Base-by-base conservation (phyloP, 1,139 yeast genomes). In the Fermentozyma sake region DNA sequence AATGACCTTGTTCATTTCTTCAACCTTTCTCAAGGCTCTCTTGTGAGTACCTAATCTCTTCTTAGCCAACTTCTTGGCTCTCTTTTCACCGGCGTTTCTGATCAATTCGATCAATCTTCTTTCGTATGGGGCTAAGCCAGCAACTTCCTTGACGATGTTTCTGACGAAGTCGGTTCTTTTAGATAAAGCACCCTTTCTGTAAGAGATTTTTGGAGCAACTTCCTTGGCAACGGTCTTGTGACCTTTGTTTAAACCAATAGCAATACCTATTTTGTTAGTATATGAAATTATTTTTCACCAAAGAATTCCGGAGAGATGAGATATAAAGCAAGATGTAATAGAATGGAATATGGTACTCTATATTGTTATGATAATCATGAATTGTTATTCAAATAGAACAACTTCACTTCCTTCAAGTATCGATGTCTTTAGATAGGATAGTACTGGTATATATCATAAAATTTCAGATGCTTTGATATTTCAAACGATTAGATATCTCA, bases 81-180 rank as follows among this genome's bases (percentile, higher is more conserved):
- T 93, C 95, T 93, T 93, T 77, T 93, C 99, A 81, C 96, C 96
- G 65, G 96, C 91, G 78, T 93, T 93, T 81, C 98, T 91, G 83
- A 93, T 79, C 76, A 93, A 80, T 76, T 93, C 99, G 62, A 93
- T 83, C 68, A 91, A 81, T 78, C 99, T 89, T 79, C 96, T 89
- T 78, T 93, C 98, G 74, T 93, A 93, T 73, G 99, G 98, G 53
- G 99, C 96, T 65, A 89, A 81, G 66, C 98, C 98, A 52, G 96
- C 76, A 60, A 93, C 97, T 76, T 93, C 99, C 66, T 81, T 81
- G 71, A 91, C 94, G 50, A 93, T 75, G 62, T 80, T 76, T 72
- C 98, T 85, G 62, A 93, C 98, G 63, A 93, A 93, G 40, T 74
- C 74, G 58, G 97, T 79, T 82, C 96, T 89, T 80, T 89, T 81